phyloP scores from a whole-genome alignment of 163 green algal genomes.

The Chlorella variabilis region DNA sequence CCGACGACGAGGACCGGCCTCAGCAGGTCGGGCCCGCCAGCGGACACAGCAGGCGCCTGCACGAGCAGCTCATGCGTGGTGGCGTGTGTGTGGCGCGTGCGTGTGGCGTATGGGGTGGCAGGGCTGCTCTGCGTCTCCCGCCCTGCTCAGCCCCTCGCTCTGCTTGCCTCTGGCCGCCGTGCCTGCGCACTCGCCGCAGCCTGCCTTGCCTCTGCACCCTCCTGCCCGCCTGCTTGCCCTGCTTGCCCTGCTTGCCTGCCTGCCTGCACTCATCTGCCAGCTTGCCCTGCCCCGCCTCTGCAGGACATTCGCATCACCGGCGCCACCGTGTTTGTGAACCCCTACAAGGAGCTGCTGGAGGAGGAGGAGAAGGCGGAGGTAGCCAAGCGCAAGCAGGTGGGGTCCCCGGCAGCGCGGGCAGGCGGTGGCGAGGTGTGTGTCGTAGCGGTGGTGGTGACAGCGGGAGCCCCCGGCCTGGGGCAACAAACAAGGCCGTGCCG shows the following conservation, averaged over 20 bases:
- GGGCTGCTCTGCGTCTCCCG: background rate
- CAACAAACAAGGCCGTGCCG: too few relatives aligned
- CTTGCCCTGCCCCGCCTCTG: background rate
- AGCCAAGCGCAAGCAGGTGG: conserved; percentile 36
- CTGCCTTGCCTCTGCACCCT: background rate
- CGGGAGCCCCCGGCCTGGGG: too few relatives aligned
- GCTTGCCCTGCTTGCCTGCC: background rate
- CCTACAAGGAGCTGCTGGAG: conserved; percentile 87
- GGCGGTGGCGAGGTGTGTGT: background rate
- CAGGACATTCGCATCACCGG: conserved; percentile 79
- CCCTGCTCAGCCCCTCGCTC: background rate
- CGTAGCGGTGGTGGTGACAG: background rate
- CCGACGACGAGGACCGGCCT: conserved; percentile 87
- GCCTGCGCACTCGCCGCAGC: too few relatives aligned
- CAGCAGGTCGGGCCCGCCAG: conserved; percentile 37
- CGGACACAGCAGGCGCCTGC: too few relatives aligned
- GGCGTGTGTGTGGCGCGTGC: too few relatives aligned
- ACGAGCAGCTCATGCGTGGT: too few relatives aligned
- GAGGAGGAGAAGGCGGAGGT: conserved; percentile 66
- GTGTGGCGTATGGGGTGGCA: background rate
- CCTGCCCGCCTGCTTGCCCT: background rate
- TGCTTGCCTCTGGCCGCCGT: background rate
- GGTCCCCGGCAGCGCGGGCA: too few relatives aligned
- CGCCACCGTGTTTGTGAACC: conserved; percentile 90
- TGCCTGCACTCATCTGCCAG: too few relatives aligned